Base-by-base conservation (phyloP, 2,329 filamentous ascomycete genomes). In the Monilinia fructigena region DNA sequence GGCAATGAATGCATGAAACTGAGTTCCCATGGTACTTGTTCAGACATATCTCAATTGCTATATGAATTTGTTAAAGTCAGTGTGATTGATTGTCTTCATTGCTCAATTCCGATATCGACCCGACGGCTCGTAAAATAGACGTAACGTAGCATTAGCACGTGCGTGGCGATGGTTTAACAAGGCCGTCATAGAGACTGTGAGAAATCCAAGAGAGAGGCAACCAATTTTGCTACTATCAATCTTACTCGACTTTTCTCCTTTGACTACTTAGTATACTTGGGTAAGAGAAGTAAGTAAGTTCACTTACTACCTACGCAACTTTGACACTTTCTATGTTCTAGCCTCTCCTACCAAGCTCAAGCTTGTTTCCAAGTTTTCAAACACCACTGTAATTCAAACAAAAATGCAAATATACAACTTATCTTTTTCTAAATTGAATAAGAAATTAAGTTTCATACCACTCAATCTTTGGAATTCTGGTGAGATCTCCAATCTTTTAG, bases 391-490 rank as follows among this genome's bases (percentile, higher is more conserved):
- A 42, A 12, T 11, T 56, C 23, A 42, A 42, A 23, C 18, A 42
- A 31, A 47, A 31, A 26, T 28, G 26, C 14, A 59, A 59, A 23
- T 47, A 47, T 55, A 31, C 40, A 47, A 28, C 10, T 31, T 26
- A n/a, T 47, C 28, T 18, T 31, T 31, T 23, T 59, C 40, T 47
- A 31, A 5, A 16, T 16, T 45, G 5, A 16, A 47, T 47, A 31
- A 59, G 20, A 59, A 59, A 59, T 47, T 23, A 59, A 23, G 26
- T 47, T 59, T 59, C 40, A n/a, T 59, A 18, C 40, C 31, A 35
- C 31, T 35, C 47, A 31, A 23, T 35, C 47, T 42, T 59, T 31
- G 11, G n/a, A 20, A 12, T 47, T n/a, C 20, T 47, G 18, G 18
- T 47, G 18, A 59, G 26, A 47, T 47, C 40, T 59, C 26, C 23